Base-by-base conservation (phyloP, 495 filamentous ascomycete species). In the Talaromyces wortmannii region DNA sequence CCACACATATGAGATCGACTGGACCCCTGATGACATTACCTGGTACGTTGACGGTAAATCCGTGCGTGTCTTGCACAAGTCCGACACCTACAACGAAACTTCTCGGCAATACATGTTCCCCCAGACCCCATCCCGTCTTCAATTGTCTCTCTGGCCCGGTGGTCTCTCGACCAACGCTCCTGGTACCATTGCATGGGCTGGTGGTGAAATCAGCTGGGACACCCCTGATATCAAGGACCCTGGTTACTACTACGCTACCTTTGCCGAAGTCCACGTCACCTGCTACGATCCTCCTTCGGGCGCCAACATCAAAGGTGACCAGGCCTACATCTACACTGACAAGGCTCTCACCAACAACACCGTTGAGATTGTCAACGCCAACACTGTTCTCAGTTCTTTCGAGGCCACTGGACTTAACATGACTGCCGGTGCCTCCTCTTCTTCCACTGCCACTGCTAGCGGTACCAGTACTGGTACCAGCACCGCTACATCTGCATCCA, bases 101-200 rank as follows among this genome's bases (percentile, higher is more conserved):
- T 63, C 82, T 59, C 88, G 92, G 68, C 83, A 82, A 62, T 98
- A 86, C 82, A 76, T 87, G 61, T 98, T 81, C 78, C 94, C 94
- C 15, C 94, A 97, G 72, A 95, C 90, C 3, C 94, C 94, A 3
- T 69, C 95, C n/a, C 89, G 94, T 59, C 81, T 98, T 50, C 88
- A 97, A 74, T 77, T 98, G 58, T 97, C 95, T 11, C 83, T 97
- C 65, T 98, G 94, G 94, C 95, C 94, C 55, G 94, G 89, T 59
- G 94, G 94, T 62, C 78, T 85, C 47, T 68, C 83, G 17, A 79
- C 81, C 69, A 96, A 95, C 65, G 88, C 81, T 30, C 53, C 85
- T 62, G 94, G 95, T 57, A 97, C 94, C 13, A 83, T 96, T 58
- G 80, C 82, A 48, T 98, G 94, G 94, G 87, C 94, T 12, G 94